phyloP scores from a whole-genome alignment of 495 filamentous ascomycete species.

The Viridothelium virens region DNA sequence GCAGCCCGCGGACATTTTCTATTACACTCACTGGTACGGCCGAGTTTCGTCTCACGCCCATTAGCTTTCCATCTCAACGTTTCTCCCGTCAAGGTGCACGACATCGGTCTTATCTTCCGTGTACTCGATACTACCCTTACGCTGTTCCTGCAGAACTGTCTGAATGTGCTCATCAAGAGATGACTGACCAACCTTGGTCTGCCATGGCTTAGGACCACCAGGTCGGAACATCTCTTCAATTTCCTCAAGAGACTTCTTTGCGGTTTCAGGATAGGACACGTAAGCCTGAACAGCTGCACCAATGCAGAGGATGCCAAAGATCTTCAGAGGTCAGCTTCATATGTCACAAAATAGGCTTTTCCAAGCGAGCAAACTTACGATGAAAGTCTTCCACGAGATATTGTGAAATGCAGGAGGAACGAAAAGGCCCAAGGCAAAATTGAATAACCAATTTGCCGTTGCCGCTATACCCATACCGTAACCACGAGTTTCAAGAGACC shows the following conservation, averaged over 20 bases:
- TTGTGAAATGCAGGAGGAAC: constrained; percentile 63
- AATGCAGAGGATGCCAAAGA: constrained; percentile 65
- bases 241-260: constrained; percentile 63
- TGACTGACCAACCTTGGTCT: constrained; percentile 48
- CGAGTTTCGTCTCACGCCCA: too few relatives aligned
- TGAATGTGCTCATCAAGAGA: constrained; percentile 27
- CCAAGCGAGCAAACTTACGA: constrained; percentile 25
- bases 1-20: too few relatives aligned
- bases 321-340: constrained; percentile 19
- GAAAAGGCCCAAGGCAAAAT: constrained; percentile 65
- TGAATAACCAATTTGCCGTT: constrained; percentile 68
- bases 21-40: too few relatives aligned
- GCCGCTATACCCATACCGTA: constrained; percentile 62
- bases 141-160: constrained; percentile 1
- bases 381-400: constrained; percentile 64
- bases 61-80: neutral
- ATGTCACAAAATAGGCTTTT: neutral
- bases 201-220: constrained; percentile 49
- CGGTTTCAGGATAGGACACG: constrained; percentile 65
- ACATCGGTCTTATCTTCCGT: neutral
- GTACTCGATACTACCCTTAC: neutral
- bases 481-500: constrained; percentile 64
- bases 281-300: constrained; percentile 56
- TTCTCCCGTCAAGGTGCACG: neutral
- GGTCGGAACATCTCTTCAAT: constrained; percentile 54